Base-by-base conservation (phyloP, 2,329 filamentous ascomycete species). In the Paecilomyces formosus region DNA sequence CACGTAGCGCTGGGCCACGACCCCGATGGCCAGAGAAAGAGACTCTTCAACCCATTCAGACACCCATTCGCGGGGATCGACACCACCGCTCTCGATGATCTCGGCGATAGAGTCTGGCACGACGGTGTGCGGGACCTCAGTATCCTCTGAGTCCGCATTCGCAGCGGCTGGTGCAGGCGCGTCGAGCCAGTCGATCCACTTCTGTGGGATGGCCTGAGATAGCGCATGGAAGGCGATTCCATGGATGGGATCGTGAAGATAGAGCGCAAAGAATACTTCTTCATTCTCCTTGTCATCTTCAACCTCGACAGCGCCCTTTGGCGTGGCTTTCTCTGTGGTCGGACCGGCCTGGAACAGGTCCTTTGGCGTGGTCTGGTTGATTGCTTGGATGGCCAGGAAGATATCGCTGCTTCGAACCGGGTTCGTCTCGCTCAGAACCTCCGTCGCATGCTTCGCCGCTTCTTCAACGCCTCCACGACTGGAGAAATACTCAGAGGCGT, bases 1-100 rank as follows among this genome's bases (percentile, higher is more conserved):
- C 21, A 99, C 94, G 71, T 99, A 99, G 63, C 92, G 82, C 81
- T 99, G 94, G 2, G 94, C 94, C 3, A 97, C 88, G 7, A 96
- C 80, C 18, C 94, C 93, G 0, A 95, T 84, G 3, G 86, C 84
- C 54, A 97, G 78, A 49, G 81, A 85, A 31, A 99, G 81, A 0
- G 87, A 79, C 77, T 97, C 93, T 77, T 97, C 93, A 53, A 99
- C 83, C 94, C 94, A 99, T 74, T 97, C 94, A 2, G 92, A 89
- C 39, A 96, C 90, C 94, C 94, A 99, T 74, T 99, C 94, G 59
- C 94, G 83, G 0, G 94, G 94, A 70, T 99, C 94, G 1, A 97
- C 90, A 9, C 85, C 86, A 15, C 86, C 86, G 55, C 76, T 79
- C 58, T 83, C 78, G 55, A 99, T 85, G 62, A 97, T 96, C 64